Base-by-base conservation (phyloP, 78 protist genomes). In the Emiliania huxleyi region DNA sequence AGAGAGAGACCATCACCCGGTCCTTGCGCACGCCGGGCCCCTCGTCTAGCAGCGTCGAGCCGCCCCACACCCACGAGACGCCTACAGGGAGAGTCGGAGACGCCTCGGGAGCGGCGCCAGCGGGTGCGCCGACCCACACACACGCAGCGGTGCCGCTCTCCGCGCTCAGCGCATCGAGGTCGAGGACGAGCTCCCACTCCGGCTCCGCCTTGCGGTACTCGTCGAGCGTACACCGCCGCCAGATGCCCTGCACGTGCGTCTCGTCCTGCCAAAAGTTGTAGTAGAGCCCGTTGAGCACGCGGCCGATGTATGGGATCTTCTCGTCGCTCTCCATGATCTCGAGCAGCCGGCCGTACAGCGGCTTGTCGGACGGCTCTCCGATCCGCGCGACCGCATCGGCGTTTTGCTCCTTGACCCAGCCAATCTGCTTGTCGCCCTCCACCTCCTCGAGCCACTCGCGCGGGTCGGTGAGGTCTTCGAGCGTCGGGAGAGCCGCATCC, bases 211-310 rank as follows among this genome's bases (percentile, higher is more conserved):
- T 0, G 44, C 37, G 44, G 42, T 79, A 91, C 90, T 18, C 43
- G 1, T n/a, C 88, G 90, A 48, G 43, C 25, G 43, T 40, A 26
- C 33, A 8, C 8, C 93, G 83, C 42, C 93, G 88, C 90, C 89
- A 79, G 22, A 91, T 0, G n/a, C 94, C 94, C 18, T 49, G 75
- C 56, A 19, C 37, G 84, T 92, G 42, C 37, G 8, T 6, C 85
- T 3, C 87, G 35, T 92, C 94, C 85, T 42, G 69, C 94, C 94
- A 92, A 35, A 84, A 81, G 91, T 92, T 92, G 94, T 92, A 92
- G 44, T 25, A 69, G 69, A n/a, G 45, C 23, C 62, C 69, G 35
- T 69, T 69, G 44, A 43, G 11, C 42, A 48, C 45, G 71, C 56
- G 55, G 0, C 44, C 38, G 23, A 62, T 2, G 46, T 52, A 91